Evolutionary conservation across 345 rosid species (phyloP), one percentile per base, ranked within the genome.

Genomic region (Brassica rapa): DNA sequence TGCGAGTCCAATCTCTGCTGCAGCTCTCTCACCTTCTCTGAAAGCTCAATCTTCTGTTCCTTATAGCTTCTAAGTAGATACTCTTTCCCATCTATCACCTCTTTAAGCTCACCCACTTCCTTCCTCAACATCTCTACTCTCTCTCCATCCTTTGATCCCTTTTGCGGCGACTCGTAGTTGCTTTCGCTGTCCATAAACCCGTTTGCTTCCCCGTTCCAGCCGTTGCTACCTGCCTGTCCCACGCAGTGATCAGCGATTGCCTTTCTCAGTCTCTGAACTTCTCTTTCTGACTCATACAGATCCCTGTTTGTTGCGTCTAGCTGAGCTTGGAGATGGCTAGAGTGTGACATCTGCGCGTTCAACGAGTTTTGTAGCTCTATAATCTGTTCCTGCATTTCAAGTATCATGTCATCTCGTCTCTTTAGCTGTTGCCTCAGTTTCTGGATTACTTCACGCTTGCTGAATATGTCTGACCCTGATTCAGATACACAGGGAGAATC

Each of bases 371-470:
- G 93, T 72, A 88, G 68, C 79, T 88, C 97, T 49, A 75, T 15
- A 9, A 91, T 88, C 86, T 93, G 99, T 72, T 93, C 99, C 80
- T 95, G 98, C 99, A 95, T 95, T 86, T 92, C 99, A 53, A 95
- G 79, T 63, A 89, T 81, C 99, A 95, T 90, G 62, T 93, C 97
- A 27, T 95, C 99, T 65, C 98, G 87, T 84, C 97, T 91, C 89
- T 93, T 91, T 77, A 95, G 68, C 72, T 95, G 98, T 68, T 93
- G 99, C 82, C 99, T 85, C 53, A 95, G 84, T 83, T 95, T 95
- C 79, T 91, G 91, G 77, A 95, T 89, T 67, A 95, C 98, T 85
- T 95, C 99, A 66, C 94, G 85, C 70, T 91, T 95, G 88, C 89
- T 91, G 83, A 90, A 91, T 62, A 93, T 89, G 80, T 95, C 98